Percentiles rank a stretch among this genome's conserved stretches.
phyloP scores from a whole-genome alignment of 345 rosid genomes.

The Euphorbia pulcherrima region DNA sequence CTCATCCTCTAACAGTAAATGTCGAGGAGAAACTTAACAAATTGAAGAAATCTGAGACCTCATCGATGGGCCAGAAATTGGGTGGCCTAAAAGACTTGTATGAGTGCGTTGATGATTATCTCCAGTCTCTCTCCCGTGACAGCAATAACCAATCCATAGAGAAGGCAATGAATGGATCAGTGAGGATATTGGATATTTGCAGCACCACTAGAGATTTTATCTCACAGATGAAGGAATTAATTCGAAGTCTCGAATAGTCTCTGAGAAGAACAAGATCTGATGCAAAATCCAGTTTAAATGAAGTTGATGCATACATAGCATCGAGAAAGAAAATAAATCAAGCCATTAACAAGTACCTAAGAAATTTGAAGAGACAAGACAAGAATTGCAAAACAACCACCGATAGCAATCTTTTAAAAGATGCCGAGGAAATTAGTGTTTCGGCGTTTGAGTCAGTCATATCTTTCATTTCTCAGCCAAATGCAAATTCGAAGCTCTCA shows the following conservation, averaged over 20 bases:
- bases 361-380: constrained; percentile 1
- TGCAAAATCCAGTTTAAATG: too few relatives aligned
- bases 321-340: too few relatives aligned
- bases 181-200: constrained; percentile 8
- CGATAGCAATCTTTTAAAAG: not conserved
- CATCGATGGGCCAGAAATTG: not conserved
- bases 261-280: constrained; percentile 3
- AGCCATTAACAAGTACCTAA: too few relatives aligned
- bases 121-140: not conserved
- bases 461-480: too few relatives aligned
- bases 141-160: not conserved
- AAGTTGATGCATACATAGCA: too few relatives aligned
- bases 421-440: not conserved
- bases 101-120: too few relatives aligned
- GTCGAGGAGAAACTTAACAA: constrained; percentile 30
- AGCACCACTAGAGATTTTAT: not conserved
- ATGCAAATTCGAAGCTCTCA: too few relatives aligned
- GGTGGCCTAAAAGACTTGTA: too few relatives aligned
- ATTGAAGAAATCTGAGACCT: constrained; percentile 20
- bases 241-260: constrained; percentile 4
- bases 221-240: constrained; percentile 1
- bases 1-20: constrained; percentile 31
- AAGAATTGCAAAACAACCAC: not conserved
- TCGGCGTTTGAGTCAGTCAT: too few relatives aligned
- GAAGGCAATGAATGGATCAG: constrained; percentile 6